phyloP scores from a whole-genome alignment of 805 yeast species.

The Metschnikowia koreensis region DNA sequence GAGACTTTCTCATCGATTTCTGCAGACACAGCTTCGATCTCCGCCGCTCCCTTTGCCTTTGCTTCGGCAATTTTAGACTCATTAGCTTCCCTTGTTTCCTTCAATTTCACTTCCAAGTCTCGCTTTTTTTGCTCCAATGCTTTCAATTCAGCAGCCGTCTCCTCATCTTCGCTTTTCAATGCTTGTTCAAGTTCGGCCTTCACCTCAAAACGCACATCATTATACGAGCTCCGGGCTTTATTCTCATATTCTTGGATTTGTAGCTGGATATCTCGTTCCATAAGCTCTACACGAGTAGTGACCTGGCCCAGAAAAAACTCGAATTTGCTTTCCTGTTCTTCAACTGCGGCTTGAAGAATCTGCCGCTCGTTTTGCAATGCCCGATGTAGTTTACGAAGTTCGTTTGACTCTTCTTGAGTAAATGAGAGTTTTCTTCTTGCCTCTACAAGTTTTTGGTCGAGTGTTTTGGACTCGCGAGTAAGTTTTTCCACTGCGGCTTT shows the following conservation, averaged over 20 bases:
- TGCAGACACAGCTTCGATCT: no score
- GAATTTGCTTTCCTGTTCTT: constrained; percentile 18
- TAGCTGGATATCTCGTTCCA: constrained; percentile 28
- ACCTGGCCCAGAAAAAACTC: constrained; percentile 27
- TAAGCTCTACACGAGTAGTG: constrained; percentile 27
- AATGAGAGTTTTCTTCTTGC: constrained; percentile 6
- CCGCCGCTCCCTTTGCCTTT: not conserved
- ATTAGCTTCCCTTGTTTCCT: not conserved
- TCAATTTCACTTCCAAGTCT: not conserved
- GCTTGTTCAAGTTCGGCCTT: constrained; percentile 30
- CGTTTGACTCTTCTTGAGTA: constrained; percentile 10
- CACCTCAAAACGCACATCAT: constrained; percentile 33
- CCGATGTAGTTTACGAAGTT: constrained; percentile 8
- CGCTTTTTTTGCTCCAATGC: not conserved
- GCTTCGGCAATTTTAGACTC: not conserved
- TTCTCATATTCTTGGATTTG: constrained; percentile 31
- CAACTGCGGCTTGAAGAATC: constrained; percentile 7
- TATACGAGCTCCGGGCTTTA: constrained; percentile 25
- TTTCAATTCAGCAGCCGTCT: constrained; percentile 2
- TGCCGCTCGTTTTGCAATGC: constrained; percentile 11
- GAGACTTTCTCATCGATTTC: no score
- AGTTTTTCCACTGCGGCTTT: constrained; percentile 9
- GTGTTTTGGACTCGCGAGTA: constrained; percentile 14
- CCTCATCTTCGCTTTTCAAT: constrained; percentile 1
- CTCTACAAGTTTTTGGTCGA: constrained; percentile 23